Base-by-base conservation (phyloP, 495 filamentous ascomycete genomes). In the Hypoxylon fuscum region DNA sequence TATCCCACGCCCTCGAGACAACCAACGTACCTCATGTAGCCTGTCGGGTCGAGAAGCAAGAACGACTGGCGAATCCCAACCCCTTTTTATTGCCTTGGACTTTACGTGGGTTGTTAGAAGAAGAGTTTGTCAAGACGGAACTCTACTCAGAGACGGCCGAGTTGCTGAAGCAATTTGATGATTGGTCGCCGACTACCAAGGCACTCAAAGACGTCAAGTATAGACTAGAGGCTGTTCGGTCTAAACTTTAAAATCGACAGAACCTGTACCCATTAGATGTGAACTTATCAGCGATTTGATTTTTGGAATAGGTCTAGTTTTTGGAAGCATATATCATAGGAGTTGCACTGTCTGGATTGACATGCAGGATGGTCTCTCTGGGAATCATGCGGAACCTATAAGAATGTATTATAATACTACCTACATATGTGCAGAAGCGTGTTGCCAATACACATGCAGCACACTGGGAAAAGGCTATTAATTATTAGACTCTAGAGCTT, bases 171-270 rank as follows among this genome's bases (percentile, higher is more conserved):
- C 88, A 96, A 68, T 98, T 97, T 74, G 93, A 98, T 71, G 87
- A 91, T 40, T 98, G 95, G 95, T 92, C 89, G 70, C 95, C 95
- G 6, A 80, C 80, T 0, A 95, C 83, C 8, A 98, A 98, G 77
- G 89, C 88, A 27, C 76, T 98, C 51, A 96, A 92, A 74, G 95
- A 98, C 79, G 95, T 98, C 29, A 96, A 95, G 71, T 98, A 96
- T 72, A 83, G 95, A 63, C 77, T 98, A 35, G 95, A 98, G 80
- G 93, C 90, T 6, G 93, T 98, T 41, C 81, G 91, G 63, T 93
- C 89, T 5, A 96, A 92, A 73, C 77, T 95, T 25, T 97, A 68
- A 34, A 31, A 45, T 53, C 35, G 5, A 50, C 25, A 12, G 21
- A 41, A 50, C 18, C 44, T 34, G 32, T 47, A 10, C 9, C 34